Percentiles rank a stretch among this genome's conserved stretches.
Conservation (phyloP, 495 filamentous ascomycete genomes). For the Penicillium goetzii region DNA sequence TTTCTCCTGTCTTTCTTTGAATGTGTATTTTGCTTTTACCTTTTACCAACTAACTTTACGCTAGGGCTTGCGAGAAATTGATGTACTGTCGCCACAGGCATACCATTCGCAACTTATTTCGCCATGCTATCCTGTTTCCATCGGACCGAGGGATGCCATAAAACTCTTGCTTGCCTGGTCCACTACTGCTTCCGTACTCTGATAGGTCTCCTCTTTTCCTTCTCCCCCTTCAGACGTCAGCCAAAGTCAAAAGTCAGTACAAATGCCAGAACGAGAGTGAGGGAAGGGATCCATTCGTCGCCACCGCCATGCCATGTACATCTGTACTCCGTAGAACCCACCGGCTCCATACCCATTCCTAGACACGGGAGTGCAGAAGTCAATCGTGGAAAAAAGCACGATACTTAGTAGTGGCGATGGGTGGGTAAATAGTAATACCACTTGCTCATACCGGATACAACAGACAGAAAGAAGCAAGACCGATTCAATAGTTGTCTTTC, state of each 20-base stretch:
- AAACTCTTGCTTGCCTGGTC: not conserved
- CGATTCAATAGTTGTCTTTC: not conserved
- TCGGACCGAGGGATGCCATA: not conserved
- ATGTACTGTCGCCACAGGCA: conserved; percentile 11
- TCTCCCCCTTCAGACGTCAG: not conserved
- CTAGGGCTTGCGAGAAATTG: conserved; percentile 13
- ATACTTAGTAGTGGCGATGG: conserved; percentile 6
- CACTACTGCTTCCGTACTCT: too few species aligned
- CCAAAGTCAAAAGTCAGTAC: not conserved
- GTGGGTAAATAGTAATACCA: not conserved
- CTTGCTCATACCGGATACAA: not conserved
- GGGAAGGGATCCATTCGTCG: not conserved
- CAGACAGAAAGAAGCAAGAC: conserved; percentile 2
- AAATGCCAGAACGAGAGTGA: not conserved
- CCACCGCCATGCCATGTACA: conserved; percentile 4
- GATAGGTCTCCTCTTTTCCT: not conserved
- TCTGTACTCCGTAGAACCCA: not conserved
- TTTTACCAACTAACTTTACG: not conserved
- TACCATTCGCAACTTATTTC: conserved; percentile 10
- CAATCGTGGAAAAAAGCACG: conserved; percentile 6
- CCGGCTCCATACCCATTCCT: not conserved
- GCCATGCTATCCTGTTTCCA: not conserved
- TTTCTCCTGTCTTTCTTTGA: not conserved
- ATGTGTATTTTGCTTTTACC: not conserved
- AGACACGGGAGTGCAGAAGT: conserved; percentile 5